Conservation (phyloP, 2,329 filamentous ascomycete genomes). For the Fusarium sp. region DNA sequence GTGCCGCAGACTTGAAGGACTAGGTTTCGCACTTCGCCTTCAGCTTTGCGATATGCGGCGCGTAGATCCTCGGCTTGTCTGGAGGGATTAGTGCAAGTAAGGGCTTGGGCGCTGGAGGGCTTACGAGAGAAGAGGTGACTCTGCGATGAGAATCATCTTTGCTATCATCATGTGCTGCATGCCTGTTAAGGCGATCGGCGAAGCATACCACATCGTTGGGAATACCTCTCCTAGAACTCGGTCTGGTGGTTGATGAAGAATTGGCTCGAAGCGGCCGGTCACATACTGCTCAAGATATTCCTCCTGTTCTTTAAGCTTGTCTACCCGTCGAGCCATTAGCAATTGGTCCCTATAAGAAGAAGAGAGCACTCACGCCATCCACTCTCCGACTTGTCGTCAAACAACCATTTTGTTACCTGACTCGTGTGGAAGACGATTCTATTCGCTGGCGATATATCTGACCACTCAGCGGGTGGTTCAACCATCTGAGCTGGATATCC, state of each 20-base stretch:
- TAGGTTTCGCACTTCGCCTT: constrained; percentile 19
- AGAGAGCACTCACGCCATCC: constrained; percentile 24
- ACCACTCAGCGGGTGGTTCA: constrained; percentile 27
- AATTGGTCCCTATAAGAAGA: fast-evolving
- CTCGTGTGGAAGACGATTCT: constrained; percentile 35
- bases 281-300: constrained; percentile 20
- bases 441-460: constrained; percentile 34
- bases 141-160: constrained; percentile 36
- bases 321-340: not conserved
- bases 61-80: constrained; percentile 20
- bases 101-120: fast-evolving
- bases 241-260: constrained; percentile 19
- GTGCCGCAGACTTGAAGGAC: constrained; percentile 36
- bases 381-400: constrained; percentile 18
- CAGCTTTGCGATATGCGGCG: constrained; percentile 22
- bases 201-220: constrained; percentile 32
- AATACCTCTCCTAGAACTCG: constrained; percentile 29
- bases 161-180: constrained; percentile 42
- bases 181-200: constrained; percentile 24
- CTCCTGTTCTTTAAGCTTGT: constrained; percentile 30
- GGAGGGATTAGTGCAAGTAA: fast-evolving
- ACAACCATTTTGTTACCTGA: constrained; percentile 34
- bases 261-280: not conserved
- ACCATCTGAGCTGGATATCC: constrained; percentile 37
- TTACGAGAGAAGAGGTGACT: constrained; percentile 34